Evolutionary conservation across 192 early-diverging fungal genomes (phyloP).

Genomic region (Backusella psychrophila): DNA sequence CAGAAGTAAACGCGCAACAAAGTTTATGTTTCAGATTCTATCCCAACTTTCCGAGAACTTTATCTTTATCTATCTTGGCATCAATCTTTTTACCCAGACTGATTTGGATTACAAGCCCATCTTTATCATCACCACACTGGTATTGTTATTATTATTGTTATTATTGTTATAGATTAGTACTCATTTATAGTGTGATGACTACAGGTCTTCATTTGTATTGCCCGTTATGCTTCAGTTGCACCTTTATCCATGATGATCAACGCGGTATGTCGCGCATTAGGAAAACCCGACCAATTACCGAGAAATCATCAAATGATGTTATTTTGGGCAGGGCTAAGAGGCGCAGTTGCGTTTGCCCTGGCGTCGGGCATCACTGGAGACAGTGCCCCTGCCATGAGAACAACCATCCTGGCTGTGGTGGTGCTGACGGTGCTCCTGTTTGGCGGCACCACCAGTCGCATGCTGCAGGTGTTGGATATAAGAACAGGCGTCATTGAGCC

Average conservation of each 20-base stretch:
- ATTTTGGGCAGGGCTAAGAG: constrained; percentile 94
- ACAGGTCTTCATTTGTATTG: constrained; percentile 68
- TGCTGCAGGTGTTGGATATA: constrained; percentile 76
- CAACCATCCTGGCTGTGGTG: constrained; percentile 90
- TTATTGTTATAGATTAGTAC: too few species aligned
- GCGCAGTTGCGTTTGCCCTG: constrained; percentile 95
- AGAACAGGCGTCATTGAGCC: constrained; percentile 68
- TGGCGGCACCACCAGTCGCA: constrained; percentile 86
- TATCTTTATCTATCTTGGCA: constrained; percentile 94
- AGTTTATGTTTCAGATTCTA: constrained; percentile 91
- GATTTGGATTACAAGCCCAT: constrained; percentile 71
- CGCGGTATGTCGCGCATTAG: constrained; percentile 50
- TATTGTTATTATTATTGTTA: constrained; percentile 26
- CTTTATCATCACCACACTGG: constrained; percentile 73
- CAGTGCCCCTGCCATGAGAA: constrained; percentile 71
- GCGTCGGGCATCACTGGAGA: constrained; percentile 76
- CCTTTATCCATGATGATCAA: constrained; percentile 86
- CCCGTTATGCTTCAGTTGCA: constrained; percentile 83
- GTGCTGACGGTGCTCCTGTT: constrained; percentile 88
- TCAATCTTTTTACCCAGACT: constrained; percentile 84
- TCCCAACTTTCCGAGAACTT: constrained; percentile 95
- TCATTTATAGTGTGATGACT: too few species aligned
- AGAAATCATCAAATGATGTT: constrained; percentile 87
- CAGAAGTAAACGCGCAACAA: constrained; percentile 76
- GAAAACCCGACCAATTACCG: constrained; percentile 48